Evolutionary conservation across 345 rosid species (phyloP).

Genomic region (Hirschfeldia incana): DNA sequence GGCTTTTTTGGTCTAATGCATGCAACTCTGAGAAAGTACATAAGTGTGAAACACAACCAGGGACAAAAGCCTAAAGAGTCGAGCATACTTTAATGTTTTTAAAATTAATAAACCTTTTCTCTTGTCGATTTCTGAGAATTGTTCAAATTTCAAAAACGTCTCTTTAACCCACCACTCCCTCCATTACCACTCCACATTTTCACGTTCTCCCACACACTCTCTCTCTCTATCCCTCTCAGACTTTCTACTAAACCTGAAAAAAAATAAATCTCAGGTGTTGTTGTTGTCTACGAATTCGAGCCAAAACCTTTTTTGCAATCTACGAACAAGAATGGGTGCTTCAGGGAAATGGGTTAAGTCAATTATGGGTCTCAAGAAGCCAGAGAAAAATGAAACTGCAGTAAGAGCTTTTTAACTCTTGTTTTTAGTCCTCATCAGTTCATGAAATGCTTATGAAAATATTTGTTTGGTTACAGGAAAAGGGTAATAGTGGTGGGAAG

Average conservation of each 20-base stretch:
- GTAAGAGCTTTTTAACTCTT: constrained; percentile 14
- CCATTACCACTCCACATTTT: constrained; percentile 32
- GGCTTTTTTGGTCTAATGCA: constrained; percentile 33
- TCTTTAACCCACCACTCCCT: constrained; percentile 44
- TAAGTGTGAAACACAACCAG: constrained; percentile 31
- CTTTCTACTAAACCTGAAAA: constrained; percentile 24
- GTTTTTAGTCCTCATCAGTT: background rate
- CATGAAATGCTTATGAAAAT: background rate
- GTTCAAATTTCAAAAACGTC: constrained; percentile 46
- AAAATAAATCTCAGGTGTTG: constrained; percentile 16
- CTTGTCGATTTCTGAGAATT: background rate
- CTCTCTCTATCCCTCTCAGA: constrained; percentile 24
- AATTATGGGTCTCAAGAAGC: constrained; percentile 67
- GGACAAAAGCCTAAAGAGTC: constrained; percentile 39
- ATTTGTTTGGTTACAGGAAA: constrained; percentile 36
- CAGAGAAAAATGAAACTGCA: constrained; percentile 63
- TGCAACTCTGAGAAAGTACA: constrained; percentile 38
- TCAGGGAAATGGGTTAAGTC: constrained; percentile 94
- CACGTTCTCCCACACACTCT: constrained; percentile 34
- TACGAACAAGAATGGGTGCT: constrained; percentile 65
- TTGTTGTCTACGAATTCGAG: constrained; percentile 30
- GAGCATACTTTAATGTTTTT: constrained; percentile 15
- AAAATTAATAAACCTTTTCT: background rate
- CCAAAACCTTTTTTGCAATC: constrained; percentile 13
- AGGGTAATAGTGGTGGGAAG: constrained; percentile 42